Percentiles rank a stretch among this genome's conserved stretches.
Evolutionary conservation across 2,329 filamentous ascomycete species (phyloP).

Genomic region (Ophiosphaerella herpotricha): DNA sequence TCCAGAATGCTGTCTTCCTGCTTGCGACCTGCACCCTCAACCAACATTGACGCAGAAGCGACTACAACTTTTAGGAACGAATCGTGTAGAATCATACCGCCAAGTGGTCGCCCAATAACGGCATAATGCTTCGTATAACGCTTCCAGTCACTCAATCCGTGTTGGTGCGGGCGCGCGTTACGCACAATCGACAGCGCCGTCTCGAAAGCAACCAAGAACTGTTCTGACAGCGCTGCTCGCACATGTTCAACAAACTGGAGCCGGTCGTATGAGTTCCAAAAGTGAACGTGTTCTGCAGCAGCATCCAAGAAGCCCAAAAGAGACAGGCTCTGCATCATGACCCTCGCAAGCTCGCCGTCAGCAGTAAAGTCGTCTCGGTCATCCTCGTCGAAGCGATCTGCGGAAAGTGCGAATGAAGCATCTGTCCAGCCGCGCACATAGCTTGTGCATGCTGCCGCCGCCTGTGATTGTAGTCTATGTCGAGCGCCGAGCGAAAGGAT

Average conservation of each 20-base stretch:
- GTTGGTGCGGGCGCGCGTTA: conserved; percentile 71
- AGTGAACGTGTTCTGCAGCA: conserved; percentile 74
- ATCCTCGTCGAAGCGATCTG: conserved; percentile 59
- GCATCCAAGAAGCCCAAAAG: conserved; percentile 90
- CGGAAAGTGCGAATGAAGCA: conserved; percentile 62
- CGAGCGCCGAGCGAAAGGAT: conserved; percentile 79
- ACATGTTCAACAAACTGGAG: conserved; percentile 73
- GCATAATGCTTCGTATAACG: conserved; percentile 83
- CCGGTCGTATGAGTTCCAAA: conserved; percentile 79
- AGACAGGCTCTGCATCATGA: conserved; percentile 79
- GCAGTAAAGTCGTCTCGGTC: conserved; percentile 55
- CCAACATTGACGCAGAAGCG: conserved; percentile 74
- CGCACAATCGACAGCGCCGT: conserved; percentile 88
- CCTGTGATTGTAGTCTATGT: conserved; percentile 69
- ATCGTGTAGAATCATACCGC: conserved; percentile 87
- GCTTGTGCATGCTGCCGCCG: conserved; percentile 68
- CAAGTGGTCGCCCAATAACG: conserved; percentile 76
- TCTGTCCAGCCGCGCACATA: conserved; percentile 74
- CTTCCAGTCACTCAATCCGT: conserved; percentile 81
- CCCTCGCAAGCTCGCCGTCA: conserved; percentile 63
- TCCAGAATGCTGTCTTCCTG: conserved; percentile 71
- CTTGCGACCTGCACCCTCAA: conserved; percentile 63
- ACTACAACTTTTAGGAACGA: conserved; percentile 86
- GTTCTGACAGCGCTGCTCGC: conserved; percentile 76
- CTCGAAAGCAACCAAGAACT: conserved; percentile 84